Evolutionary conservation across 148 eudicot genomes (phyloP).

Genomic region (Persicaria tinctoria): DNA sequence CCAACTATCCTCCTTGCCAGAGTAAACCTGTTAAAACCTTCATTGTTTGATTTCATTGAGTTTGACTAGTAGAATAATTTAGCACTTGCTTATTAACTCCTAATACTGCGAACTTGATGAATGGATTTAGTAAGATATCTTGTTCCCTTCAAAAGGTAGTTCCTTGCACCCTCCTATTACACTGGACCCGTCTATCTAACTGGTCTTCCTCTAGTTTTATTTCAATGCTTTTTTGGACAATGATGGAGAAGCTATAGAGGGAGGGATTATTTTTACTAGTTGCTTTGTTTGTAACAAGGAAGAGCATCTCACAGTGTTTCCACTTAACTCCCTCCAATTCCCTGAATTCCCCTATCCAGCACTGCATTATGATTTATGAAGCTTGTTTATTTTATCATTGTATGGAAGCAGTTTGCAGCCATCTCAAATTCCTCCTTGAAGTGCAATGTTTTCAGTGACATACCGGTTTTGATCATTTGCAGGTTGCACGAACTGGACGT

Average conservation of each 20-base stretch:
- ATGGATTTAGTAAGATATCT: not conserved
- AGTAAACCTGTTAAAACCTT: not conserved
- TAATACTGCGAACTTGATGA: not conserved
- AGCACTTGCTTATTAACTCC: not conserved
- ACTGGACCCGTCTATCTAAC: not conserved
- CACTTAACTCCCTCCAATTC: not conserved
- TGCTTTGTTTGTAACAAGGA: not conserved
- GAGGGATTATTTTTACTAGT: not conserved
- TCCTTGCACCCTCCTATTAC: not conserved
- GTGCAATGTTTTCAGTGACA: not conserved
- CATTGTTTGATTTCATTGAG: not conserved
- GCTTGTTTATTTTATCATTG: not conserved
- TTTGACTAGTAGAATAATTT: not conserved
- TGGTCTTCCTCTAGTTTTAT: not conserved
- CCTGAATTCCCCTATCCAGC: not conserved
- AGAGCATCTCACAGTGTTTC: not conserved
- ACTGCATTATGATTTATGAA: not conserved
- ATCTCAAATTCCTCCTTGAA: not conserved
- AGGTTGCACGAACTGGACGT: slow-evolving; percentile 68
- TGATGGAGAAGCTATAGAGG: not conserved
- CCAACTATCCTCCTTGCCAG: not conserved
- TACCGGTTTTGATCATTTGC: slow-evolving; percentile 4
- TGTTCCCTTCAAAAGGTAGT: not conserved
- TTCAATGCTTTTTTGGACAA: not conserved
- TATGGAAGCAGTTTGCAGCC: not conserved